Base-by-base conservation (phyloP, 148 eudicot genomes). In the Suaeda aralocaspica region DNA sequence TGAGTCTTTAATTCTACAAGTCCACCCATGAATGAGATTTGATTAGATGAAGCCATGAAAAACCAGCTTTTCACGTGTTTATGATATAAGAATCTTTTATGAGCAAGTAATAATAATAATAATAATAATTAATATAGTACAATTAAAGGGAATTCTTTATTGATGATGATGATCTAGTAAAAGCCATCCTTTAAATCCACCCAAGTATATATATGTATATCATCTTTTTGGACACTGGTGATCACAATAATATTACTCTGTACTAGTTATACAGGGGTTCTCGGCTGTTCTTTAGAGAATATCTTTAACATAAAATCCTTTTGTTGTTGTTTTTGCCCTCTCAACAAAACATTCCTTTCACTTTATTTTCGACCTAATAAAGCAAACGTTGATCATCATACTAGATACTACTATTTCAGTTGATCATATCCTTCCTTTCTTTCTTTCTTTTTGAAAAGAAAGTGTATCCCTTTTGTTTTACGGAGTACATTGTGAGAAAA, bases 1-100 rank as follows among this genome's bases (percentile, higher is more conserved):
- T 93, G 71, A 80, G 96, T 84, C 50, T 42, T 13, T 16, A 31
- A 18, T 19, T 50, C 53, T 16, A n/a, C n/a, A n/a, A n/a, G n/a
- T n/a, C n/a, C n/a, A n/a, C n/a, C n/a, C n/a, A n/a, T n/a, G n/a
- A n/a, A n/a, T n/a, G n/a, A n/a, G n/a, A n/a, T n/a, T n/a, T n/a
- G n/a, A n/a, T n/a, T n/a, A n/a, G n/a, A n/a, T n/a, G n/a, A n/a
- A n/a, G n/a, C n/a, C n/a, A n/a, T n/a, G n/a, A 28, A 42, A 48
- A 48, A 49, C 59, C 33, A 63, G 21, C 44, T 42, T 39, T 68
- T 21, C 28, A 44, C 72, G 48, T 67, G 67, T 56, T 53, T 55
- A 63, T 42, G 7, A 33, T 50, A 30, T 26, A 24, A 30, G 65
- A 61, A 46, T 73, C 31, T 64, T 59, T 45, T 72, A 73, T 70